Evolutionary conservation across 2,329 filamentous ascomycete species (phyloP), one percentile per base, ranked within the genome.

Genomic region (Aspergillus unguis): DNA sequence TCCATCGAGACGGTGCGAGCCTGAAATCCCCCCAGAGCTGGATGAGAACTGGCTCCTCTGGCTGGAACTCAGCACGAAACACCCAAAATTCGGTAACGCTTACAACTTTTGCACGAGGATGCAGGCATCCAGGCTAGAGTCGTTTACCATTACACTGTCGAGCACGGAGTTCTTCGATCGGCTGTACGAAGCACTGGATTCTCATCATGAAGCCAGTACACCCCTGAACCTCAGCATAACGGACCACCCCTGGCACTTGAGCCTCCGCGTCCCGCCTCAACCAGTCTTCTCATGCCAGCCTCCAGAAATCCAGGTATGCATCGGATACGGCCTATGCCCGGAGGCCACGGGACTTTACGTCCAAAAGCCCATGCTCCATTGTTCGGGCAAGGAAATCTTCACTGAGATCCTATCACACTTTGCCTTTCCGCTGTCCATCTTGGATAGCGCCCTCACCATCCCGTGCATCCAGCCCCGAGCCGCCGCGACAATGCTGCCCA

Each of bases 21-120:
- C 28, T 32, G 36, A 27, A 8, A 45, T 58, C 5, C 48, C 62
- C 8, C 58, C 67, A 7, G 65, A 68, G 10, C 65, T 68, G 0
- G 71, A 72, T 43, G 71, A 71, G 23, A 69, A 71, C 9, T 76
- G 74, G 73, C 62, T 68, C 3, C 61, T 76, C 3, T 77, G 74
- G 74, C 57, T 67, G 2, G 65, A 70, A n/a, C 61, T 76, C 7
- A 65, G 68, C 1, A 67, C 66, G 8, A 71, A 71, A 50, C 57
- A 66, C 49, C 50, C 65, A 7, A 62, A 64, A 0, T 71, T 75
- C 52, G 71, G 73, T 28, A 69, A 71, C 43, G 71, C 75, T 0
- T 68, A 72, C 31, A 73, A 71, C 42, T 77, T 77, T 58, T 71
- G 68, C 52, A 67, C 62, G 1, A 64, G 71, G 26, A 58, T 68